Base-by-base conservation (phyloP, 1,139 yeast genomes). In the Kodamaea plutei region DNA sequence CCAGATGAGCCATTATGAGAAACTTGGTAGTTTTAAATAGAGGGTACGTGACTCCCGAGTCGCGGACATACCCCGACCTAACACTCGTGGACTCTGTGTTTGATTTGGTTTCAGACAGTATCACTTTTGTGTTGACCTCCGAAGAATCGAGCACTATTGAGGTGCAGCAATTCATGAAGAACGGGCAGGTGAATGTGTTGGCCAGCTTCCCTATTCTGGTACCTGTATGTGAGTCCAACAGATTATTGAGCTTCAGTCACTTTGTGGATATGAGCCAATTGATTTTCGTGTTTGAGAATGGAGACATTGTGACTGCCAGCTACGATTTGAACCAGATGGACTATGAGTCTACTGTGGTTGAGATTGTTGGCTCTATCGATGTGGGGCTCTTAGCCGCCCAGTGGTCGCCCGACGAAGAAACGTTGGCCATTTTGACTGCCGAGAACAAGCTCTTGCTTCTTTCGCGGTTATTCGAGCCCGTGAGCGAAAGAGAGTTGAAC, bases 371-470 rank as follows among this genome's bases (percentile, higher is more conserved):
- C 0, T 73, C 89, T 14, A 79, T 91, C 19, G 96, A 88, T 47
- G 75, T 69, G 23, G 93, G 91, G 0, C 62, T 89, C 10, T 52
- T 59, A 23, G 80, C 87, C 13, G 93, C 96, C 1, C 50, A 61
- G 26, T 93, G 98, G 98, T 82, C 95, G 6, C 81, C 84, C 4
- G 97, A 91, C 52, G 96, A 89, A 48, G 97, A 91, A 51, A 74
- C 88, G 1, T 61, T 91, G 37, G 76, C 81, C 1, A 47, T 93
- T 12, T 72, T 82, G n/a, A 79, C 91, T 1, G 64, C 56, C 9
- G 83, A 82, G 23, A 60, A 69, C 38, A 79, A 76, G 36, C 59
- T 87, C 17, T 61, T 88, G 1, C 53, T 89, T 20, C 64, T 91
- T 33, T 83, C 93, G 20, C 69, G 95, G 43, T 62, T 73, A 23